These are phyloP conservation scores for Ophiostoma sp. DNA, from an alignment of 2,329 filamentous ascomycete species.

Conservation along the genomic window DNA sequence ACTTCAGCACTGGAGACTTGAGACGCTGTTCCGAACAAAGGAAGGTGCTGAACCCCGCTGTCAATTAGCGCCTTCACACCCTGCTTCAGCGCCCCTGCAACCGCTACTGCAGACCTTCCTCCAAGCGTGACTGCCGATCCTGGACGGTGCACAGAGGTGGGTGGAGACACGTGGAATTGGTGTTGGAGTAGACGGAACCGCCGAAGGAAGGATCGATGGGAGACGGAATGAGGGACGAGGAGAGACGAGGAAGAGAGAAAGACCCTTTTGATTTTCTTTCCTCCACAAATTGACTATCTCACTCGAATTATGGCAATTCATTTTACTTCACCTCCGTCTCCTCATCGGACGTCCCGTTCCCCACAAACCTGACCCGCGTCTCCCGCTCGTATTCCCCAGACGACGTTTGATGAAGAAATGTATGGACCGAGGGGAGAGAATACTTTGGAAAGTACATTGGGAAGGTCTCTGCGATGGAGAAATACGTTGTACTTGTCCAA, in stretches of 20 bases:
- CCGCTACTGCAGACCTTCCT: background rate
- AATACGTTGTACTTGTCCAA: background rate
- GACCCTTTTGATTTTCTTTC: background rate
- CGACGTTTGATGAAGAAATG: background rate
- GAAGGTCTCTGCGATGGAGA: background rate
- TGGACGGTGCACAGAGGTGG: background rate
- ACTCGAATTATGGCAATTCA: background rate
- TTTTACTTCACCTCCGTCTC: too few species aligned
- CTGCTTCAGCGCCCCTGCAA: background rate
- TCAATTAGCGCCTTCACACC: background rate
- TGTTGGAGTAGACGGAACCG: conserved; percentile 6
- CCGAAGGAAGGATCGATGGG: background rate
- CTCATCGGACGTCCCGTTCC: background rate
- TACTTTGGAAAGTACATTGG: background rate
- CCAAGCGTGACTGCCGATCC: background rate
- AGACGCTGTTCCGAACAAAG: background rate
- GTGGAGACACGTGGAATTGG: background rate
- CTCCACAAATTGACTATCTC: background rate
- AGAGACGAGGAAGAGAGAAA: background rate
- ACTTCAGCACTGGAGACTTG: background rate
- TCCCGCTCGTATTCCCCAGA: background rate
- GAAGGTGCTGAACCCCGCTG: background rate
- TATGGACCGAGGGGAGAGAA: background rate
- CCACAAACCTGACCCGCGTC: background rate
- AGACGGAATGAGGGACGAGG: background rate